A percentile compares a stretch with the other conserved stretches of the same genome.
Conservation (phyloP, 345 rosid genomes). For the Arabis hirsuta region DNA sequence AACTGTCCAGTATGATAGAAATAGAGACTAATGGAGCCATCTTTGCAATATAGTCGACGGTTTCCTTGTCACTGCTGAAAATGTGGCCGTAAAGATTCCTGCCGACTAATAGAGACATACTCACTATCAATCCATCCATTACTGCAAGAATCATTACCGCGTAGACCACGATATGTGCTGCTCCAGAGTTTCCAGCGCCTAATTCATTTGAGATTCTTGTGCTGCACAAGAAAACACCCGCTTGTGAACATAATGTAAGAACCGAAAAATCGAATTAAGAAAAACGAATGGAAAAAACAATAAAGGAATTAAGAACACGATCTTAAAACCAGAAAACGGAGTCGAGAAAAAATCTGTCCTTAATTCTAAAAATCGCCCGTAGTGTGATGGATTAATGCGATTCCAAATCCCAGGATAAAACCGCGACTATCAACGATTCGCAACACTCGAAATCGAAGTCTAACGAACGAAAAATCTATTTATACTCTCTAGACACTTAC, state of each 20-base stretch:
- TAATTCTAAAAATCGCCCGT: no score
- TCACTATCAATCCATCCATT: slow-evolving; percentile 47
- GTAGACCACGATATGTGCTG: slow-evolving; percentile 54
- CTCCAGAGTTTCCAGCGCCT: slow-evolving; percentile 69
- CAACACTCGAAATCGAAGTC: no score
- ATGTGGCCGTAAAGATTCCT: slow-evolving; percentile 61
- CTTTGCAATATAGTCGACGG: slow-evolving; percentile 61
- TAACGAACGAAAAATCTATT: no score
- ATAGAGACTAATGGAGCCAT: slow-evolving; percentile 73
- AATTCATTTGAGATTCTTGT: slow-evolving; percentile 69
- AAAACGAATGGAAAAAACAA: no score
- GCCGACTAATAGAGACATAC: slow-evolving; percentile 50
- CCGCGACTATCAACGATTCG: no score
- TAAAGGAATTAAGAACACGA: no score
- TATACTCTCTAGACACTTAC: no score
- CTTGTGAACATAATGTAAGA: slow-evolving; percentile 29
- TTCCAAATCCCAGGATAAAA: no score
- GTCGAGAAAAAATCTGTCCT: no score
- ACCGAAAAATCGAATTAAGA: no score
- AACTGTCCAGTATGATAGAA: slow-evolving; percentile 63
- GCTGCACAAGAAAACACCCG: slow-evolving; percentile 34
- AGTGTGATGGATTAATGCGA: no score
- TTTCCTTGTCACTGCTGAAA: slow-evolving; percentile 75
- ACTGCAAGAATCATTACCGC: slow-evolving; percentile 50
- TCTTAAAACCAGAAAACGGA: no score